Evolutionary conservation across 805 yeast genomes (phyloP).

Genomic region (Lachancea dasiensis): DNA sequence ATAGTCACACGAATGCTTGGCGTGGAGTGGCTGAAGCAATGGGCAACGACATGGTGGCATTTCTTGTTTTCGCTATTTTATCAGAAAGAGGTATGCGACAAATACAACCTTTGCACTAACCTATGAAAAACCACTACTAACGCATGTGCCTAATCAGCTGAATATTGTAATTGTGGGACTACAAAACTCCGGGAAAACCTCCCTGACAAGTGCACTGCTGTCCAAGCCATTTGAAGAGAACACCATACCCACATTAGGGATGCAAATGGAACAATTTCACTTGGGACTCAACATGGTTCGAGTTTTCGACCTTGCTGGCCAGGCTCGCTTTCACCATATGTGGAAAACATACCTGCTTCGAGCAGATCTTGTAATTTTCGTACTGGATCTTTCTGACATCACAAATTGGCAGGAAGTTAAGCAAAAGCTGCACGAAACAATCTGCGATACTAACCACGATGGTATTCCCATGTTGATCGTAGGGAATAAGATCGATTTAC

Average conservation of each 20-base stretch:
- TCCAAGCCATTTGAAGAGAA: constrained; percentile 19
- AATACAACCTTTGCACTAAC: too few species aligned
- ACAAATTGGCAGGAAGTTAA: constrained; percentile 14
- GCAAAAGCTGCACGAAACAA: constrained; percentile 13
- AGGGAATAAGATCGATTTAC: constrained; percentile 20
- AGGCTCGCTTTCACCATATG: constrained; percentile 19
- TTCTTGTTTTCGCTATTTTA: constrained; percentile 15
- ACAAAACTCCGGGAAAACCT: constrained; percentile 22
- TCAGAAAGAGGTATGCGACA: constrained; percentile 10
- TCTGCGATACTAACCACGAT: constrained; percentile 18
- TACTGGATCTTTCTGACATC: constrained; percentile 21
- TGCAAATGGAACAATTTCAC: constrained; percentile 14
- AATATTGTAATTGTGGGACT: constrained; percentile 20
- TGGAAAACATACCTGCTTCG: constrained; percentile 20
- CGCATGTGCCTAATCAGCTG: constrained; percentile 17
- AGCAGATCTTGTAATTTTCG: constrained; percentile 19
- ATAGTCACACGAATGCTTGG: constrained; percentile 2
- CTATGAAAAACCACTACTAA: too few species aligned
- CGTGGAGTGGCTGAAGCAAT: constrained; percentile 2
- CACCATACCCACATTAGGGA: constrained; percentile 21
- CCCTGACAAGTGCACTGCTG: constrained; percentile 15
- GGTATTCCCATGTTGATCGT: constrained; percentile 18
- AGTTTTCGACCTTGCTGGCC: constrained; percentile 21
- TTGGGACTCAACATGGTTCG: constrained; percentile 15
- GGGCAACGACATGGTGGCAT: constrained; percentile 12